Base-by-base conservation (phyloP, 768 basidiomycete species). In the Mycena rebaudengoi region DNA sequence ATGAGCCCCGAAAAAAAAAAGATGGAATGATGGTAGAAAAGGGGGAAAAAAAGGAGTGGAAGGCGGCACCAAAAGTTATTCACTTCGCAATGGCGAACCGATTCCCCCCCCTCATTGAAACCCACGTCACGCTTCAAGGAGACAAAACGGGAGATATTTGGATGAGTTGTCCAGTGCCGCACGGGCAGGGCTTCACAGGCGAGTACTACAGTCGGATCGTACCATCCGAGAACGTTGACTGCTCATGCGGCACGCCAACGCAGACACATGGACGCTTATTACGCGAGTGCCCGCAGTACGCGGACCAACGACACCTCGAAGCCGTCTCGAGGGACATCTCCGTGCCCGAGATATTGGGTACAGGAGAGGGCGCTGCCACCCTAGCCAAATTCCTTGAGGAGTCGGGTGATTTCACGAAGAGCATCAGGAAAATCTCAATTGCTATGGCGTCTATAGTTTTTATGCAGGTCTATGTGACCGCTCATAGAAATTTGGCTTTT, bases 181-280 rank as follows among this genome's bases (percentile, higher is more conserved):
- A 75, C 18, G 71, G 74, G 29, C 76, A 76, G 43, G 58, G 41
- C n/a, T 70, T 67, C 57, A 70, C 62, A 12, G 73, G 76, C n/a
- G 69, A 73, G 58, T 77, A 75, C 57, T 69, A 70, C 29, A 44
- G 30, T 3, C 20, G 50, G 21, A 71, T 73, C 49, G 35, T 65
- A 23, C 69, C 53, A 13, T 30, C 23, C 23, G 62, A 70, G 53
- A 48, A 56, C 60, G 53, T 60, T 43, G 56, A 43, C 41, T 76
- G 75, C 70, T 68, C 65, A 14, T 76, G 75, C 51, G 71, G 69
- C 14, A 58, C 69, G 62, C n/a, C 21, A 5, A 16, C 65, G 11
- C 64, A 75, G 52, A 72, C 76, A 7, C 64, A 68, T 2, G 66
- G 72, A 39, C 73, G 72, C 53, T 60, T 70, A 5, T 67, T 74